These are phyloP conservation scores for Taiozyma sp. DNA, from an alignment of 1,139 yeast genomes.

Conservation along the genomic window DNA sequence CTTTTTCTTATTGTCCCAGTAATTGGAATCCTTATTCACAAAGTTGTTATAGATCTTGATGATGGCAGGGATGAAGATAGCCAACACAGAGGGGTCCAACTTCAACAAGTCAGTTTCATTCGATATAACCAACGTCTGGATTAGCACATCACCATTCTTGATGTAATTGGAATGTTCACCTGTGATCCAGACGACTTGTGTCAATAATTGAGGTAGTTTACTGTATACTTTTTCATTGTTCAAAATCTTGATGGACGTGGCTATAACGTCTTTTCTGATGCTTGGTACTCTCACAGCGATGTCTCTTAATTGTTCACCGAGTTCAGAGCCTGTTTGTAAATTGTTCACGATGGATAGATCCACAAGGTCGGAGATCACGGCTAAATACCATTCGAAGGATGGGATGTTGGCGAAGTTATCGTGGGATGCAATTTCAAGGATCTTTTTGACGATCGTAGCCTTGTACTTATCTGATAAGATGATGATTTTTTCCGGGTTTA, in stretches of 20 bases:
- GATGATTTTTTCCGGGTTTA: background rate
- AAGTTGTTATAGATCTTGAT: constrained; percentile 43
- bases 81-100: constrained; percentile 30
- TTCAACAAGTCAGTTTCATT: constrained; percentile 14
- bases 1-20: constrained; percentile 18
- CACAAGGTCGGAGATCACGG: constrained; percentile 68
- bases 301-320: constrained; percentile 71
- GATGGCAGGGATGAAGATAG: constrained; percentile 45
- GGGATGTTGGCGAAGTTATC: constrained; percentile 74
- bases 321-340: constrained; percentile 35
- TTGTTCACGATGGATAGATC: constrained; percentile 44
- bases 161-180: constrained; percentile 62
- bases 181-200: constrained; percentile 60
- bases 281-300: constrained; percentile 81
- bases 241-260: constrained; percentile 35
- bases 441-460: constrained; percentile 49
- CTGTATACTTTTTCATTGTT: constrained; percentile 29
- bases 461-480: constrained; percentile 57
- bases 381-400: constrained; percentile 86
- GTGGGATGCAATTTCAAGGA: constrained; percentile 50
- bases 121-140: constrained; percentile 23
- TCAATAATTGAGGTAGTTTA: constrained; percentile 34
- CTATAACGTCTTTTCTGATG: constrained; percentile 46
- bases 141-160: constrained; percentile 33
- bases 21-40: constrained; percentile 24